Evolutionary conservation across 305 asterid genomes (phyloP), one percentile per base, ranked within the genome.

Genomic region (Fraxinus ornus): DNA sequence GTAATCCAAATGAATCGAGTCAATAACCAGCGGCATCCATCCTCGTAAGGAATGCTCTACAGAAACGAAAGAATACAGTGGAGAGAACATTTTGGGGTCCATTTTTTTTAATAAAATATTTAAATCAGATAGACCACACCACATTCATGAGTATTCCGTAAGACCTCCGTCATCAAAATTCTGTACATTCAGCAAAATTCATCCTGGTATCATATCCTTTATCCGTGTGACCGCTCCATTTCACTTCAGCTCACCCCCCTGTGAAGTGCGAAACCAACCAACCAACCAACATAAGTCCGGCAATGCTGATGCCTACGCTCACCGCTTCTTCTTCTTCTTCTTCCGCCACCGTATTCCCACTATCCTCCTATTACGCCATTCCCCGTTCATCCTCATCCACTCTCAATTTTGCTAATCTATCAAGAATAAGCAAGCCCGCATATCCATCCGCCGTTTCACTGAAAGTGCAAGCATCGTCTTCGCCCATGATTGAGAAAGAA

Each of bases 401-500:
- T 78, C 74, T 82, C 85, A 72, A 26, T 35, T 32, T 83, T 57
- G 60, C 84, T 19, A 3, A 4, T 60, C 33, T 30, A 66, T 66
- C 87, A n/a, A 72, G 60, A 82, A 33, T 44, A 52, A 60, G 81
- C 22, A 8, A 78, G 74, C 2, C 1, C 21, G 17, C 4, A 33
- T 21, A 17, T 64, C 35, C 15, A 24, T 3, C 73, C 35, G 33
- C 13, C 64, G 62, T 81, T 41, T 19, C 55, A 62, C 84, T 78
- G 52, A 86, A 82, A 77, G 33, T 88, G 74, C 82, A 44, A 28
- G 89, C 89, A 52, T 81, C 88, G 9, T 82, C 88, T 0, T 83
- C 91, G 36, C 90, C 86, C 26, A 88, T 93, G 86, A 91, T 95
- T 55, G 97, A 93, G 70, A 91, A 93, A 87, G 98, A 93, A 84